Percentiles rank a stretch among this genome's conserved stretches.
phyloP scores from a whole-genome alignment of 345 rosid species.

The Anastatica hierochuntica region DNA sequence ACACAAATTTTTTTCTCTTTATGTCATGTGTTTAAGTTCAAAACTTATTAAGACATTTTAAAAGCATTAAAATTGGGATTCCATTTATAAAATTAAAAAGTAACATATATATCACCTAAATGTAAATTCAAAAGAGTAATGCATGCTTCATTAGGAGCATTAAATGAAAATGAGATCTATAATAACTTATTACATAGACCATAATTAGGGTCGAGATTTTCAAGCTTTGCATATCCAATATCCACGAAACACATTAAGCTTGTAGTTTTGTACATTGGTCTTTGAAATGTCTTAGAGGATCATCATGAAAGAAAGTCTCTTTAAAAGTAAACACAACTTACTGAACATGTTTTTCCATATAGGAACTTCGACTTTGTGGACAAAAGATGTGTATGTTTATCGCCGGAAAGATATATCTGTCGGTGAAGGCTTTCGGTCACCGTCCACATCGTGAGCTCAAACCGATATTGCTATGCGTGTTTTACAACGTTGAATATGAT shows the following conservation, averaged over 20 bases:
- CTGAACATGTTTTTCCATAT: background rate
- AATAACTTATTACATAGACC: background rate
- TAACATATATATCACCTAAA: too few species aligned
- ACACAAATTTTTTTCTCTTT: too few species aligned
- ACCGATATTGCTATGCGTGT: conserved; percentile 14
- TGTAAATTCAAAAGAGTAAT: too few species aligned
- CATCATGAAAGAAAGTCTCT: background rate
- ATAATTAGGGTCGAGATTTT: background rate
- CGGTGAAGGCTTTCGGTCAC: conserved; percentile 11
- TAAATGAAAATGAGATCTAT: too few species aligned
- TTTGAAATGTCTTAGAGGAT: background rate
- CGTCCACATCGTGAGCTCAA: conserved; percentile 10
- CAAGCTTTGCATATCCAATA: background rate
- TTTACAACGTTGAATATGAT: too few species aligned
- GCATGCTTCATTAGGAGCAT: too few species aligned
- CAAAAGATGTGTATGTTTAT: conserved; percentile 16
- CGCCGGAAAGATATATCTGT: background rate
- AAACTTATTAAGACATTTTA: too few species aligned
- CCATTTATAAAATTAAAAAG: too few species aligned
- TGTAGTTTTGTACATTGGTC: background rate
- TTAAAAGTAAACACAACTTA: background rate
- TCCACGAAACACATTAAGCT: background rate
- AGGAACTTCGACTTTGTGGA: conserved; percentile 1
- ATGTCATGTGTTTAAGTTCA: too few species aligned
- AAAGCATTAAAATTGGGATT: too few species aligned